Base-by-base conservation (phyloP, 495 filamentous ascomycete genomes). In the Platismatia glauca region DNA sequence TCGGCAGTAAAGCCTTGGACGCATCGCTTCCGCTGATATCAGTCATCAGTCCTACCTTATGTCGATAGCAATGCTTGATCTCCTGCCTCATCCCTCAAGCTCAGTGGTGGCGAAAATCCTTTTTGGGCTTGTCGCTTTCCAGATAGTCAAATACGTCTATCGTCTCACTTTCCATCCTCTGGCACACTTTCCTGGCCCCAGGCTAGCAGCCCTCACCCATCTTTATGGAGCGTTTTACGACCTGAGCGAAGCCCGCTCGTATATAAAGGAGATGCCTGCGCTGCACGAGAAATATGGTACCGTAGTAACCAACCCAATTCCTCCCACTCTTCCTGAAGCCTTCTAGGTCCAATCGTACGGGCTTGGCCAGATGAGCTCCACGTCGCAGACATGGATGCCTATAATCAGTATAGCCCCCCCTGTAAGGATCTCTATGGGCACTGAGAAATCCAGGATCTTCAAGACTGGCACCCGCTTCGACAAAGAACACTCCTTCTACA, bases 151-250 rank as follows among this genome's bases (percentile, higher is more conserved):
- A 39, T 57, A 59, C 29, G 11, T 74, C 27, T 75, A 71, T 41
- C 57, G 66, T 20, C 34, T 73, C 22, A 70, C 55, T 38, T 52
- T 75, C 3, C 71, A 72, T 53, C 72, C 72, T n/a, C 55, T 73
- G 35, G 58, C 67, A n/a, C 43, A 41, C 9, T 75, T 74, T 37
- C 73, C 72, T 18, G 72, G 73, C 1, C 72, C 72, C 1, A 58
- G 61, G 11, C 46, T 57, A 4, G 73, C 73, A 8, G 73, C 66
- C 0, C 63, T 59, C 53, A 68, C 73, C 7, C 57, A 29, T 13
- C 69, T 61, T 61, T 75, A 68, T 34, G 60, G 59, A 22, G 43
- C 59, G 8, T 75, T 24, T 24, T 58, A 20, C 24, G 56, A 58
- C 33, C 35, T 58, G 34, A 35, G 27, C 12, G n/a, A 38, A 43